These are phyloP conservation scores for Stereum hirsutum DNA, from an alignment of 1,284 basidiomycete genomes.

Conservation along the genomic window DNA sequence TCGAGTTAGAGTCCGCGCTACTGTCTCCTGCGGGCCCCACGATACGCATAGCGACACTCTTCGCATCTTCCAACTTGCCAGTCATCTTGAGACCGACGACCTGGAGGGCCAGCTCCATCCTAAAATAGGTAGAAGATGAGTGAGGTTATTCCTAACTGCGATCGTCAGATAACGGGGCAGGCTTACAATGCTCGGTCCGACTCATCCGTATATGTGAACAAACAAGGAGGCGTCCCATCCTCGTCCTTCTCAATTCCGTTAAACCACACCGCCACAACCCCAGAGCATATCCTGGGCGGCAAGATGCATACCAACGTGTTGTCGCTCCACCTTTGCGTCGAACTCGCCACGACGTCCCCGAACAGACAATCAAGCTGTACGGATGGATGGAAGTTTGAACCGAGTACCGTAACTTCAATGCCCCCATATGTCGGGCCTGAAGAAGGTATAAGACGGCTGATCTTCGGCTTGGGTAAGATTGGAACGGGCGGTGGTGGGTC, in stretches of 20 bases:
- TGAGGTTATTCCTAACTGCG: conserved; percentile 13
- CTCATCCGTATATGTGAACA: conserved; percentile 89
- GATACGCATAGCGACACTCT: conserved; percentile 84
- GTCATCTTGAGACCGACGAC: conserved; percentile 96
- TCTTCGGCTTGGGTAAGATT: conserved; percentile 49
- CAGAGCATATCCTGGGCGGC: conserved; percentile 77
- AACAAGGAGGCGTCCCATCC: conserved; percentile 43
- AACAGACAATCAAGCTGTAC: conserved; percentile 76
- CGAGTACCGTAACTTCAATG: conserved; percentile 91
- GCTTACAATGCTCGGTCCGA: conserved; percentile 81
- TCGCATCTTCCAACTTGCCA: conserved; percentile 87
- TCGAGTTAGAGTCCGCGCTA: conserved; percentile 23
- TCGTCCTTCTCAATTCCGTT: conserved; percentile 60
- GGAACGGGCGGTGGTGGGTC: conserved; percentile 33
- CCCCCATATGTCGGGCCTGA: conserved; percentile 91
- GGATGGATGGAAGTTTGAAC: conserved; percentile 76
- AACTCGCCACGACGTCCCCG: conserved; percentile 75
- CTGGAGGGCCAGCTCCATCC: conserved; percentile 92
- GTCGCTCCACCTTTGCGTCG: conserved; percentile 87
- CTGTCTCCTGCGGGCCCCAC: conserved; percentile 55
- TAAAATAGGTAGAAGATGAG: too few species aligned
- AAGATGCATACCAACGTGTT: conserved; percentile 91
- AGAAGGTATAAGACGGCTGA: conserved; percentile 83
- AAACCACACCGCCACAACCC: conserved; percentile 87
- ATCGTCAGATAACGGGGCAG: conserved; percentile 6